Base-by-base conservation (phyloP, 2,329 filamentous ascomycete species). In the Neonectria faginata region DNA sequence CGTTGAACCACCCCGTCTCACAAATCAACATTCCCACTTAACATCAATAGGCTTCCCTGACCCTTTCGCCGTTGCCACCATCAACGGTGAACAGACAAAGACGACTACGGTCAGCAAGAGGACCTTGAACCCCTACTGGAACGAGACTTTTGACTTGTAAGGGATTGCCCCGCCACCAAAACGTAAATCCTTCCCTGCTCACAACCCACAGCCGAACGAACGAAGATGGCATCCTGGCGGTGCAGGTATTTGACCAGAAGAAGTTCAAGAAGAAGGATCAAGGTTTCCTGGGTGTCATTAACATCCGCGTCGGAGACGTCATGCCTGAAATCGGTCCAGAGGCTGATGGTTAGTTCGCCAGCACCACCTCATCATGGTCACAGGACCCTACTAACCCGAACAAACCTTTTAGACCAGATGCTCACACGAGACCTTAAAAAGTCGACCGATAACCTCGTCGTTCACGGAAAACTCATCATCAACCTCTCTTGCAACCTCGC, bases 251-350 rank as follows among this genome's bases (percentile, higher is more conserved):
- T 78, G 96, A 99, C 81, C 96, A 99, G 82, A 97, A 97, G 85
- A 99, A 99, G 83, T 99, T 99, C 84, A 99, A 99, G 86, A 99
- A 99, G 89, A 99, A 98, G 93, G 96, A 99, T 74, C 96, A 99
- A 79, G 96, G 96, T 9, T 99, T 99, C 77, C 86, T 99, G 7
- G 96, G 96, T 62, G 96, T 99, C 59, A 97, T 99, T 76, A 99
- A 99, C 79, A 92, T 99, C 74, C 91, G 94, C 64, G 91, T 99
- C 71, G 96, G 96, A 74, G 94, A 97, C 85, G 92, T 96, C 42
- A 93, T 99, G 73, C 77, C 78, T 29, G 95, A 97, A 78, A 84
- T 99, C 70, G 91, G 92, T 68, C 89, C 93, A 63, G 94, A 94
- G 62, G 92, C 93, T 69, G 96, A 98, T 83, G 95, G 96, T 98